These are phyloP conservation scores for Flammula alnicola DNA, from an alignment of 1,284 basidiomycete genomes.

Conservation along the genomic window DNA sequence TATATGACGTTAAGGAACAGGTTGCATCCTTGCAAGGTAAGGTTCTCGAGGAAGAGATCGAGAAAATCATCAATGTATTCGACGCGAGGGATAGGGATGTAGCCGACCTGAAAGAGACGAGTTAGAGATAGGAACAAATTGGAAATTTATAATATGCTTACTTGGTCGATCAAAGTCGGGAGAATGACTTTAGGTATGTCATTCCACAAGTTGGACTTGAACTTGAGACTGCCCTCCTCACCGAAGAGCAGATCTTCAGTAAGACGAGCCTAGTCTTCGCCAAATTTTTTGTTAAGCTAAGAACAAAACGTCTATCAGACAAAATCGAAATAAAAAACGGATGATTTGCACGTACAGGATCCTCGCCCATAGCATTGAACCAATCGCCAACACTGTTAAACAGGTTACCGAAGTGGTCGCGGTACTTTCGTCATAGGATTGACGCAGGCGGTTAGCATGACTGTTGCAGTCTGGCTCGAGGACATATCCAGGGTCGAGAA, in stretches of 20 bases:
- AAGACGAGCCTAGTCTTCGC: constrained; percentile 83
- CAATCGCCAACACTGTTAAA: constrained; percentile 75
- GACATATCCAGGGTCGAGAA: constrained; percentile 92
- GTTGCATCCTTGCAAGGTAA: constrained; percentile 86
- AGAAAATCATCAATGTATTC: constrained; percentile 86
- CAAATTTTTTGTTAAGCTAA: constrained; percentile 58
- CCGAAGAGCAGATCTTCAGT: constrained; percentile 86
- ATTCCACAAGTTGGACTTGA: constrained; percentile 89
- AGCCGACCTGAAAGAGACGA: too few species aligned
- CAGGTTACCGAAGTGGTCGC: constrained; percentile 80
- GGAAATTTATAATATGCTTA: constrained; percentile 33
- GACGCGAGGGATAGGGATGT: constrained; percentile 89
- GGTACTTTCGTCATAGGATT: constrained; percentile 87
- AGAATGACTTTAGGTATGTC: constrained; percentile 87
- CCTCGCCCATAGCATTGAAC: constrained; percentile 85
- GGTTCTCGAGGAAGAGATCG: constrained; percentile 92
- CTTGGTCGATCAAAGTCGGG: constrained; percentile 77
- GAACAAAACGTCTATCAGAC: not conserved
- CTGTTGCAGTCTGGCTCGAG: constrained; percentile 77
- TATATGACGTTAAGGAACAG: constrained; percentile 82
- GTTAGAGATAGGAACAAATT: not conserved
- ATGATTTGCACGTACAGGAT: constrained; percentile 52
- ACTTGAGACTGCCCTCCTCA: constrained; percentile 82
- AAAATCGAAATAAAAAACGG: not conserved
- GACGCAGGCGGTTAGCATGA: constrained; percentile 63